These are phyloP conservation scores for Citrullus colocynthis DNA, from an alignment of 306 rosid genomes.

Conservation along the genomic window DNA sequence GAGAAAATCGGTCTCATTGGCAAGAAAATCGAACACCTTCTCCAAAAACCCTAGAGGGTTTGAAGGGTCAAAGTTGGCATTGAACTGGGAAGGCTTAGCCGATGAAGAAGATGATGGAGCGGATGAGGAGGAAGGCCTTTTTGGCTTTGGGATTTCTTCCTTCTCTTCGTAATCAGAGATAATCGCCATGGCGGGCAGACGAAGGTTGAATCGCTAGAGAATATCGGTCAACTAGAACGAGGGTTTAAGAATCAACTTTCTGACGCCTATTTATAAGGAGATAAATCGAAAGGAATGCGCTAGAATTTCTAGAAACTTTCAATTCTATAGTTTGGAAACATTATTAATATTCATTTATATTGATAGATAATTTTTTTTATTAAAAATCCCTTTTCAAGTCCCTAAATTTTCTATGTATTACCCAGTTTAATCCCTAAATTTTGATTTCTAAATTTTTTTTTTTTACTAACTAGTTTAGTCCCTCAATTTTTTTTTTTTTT, in stretches of 20 bases:
- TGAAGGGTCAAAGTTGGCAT: constrained; percentile 43
- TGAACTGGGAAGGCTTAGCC: constrained; percentile 23
- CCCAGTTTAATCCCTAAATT: too few relatives aligned
- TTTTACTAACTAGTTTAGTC: too few relatives aligned
- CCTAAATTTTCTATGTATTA: too few relatives aligned
- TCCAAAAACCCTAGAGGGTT: constrained; percentile 46
- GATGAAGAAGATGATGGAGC: constrained; percentile 17
- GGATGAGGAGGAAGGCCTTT: constrained; percentile 2
- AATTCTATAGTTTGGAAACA: too few relatives aligned
- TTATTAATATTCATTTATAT: too few relatives aligned
- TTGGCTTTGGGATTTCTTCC: constrained; percentile 1
- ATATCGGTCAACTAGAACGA: neutral
- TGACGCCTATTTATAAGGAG: neutral
- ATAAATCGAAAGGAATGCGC: neutral
- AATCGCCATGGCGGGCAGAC: constrained; percentile 38
- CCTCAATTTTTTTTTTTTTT: too few relatives aligned
- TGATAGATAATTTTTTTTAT: too few relatives aligned
- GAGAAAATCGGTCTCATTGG: constrained; percentile 33
- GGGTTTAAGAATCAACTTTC: neutral
- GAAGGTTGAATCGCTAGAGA: neutral
- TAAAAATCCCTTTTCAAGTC: too few relatives aligned
- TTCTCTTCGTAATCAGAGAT: constrained; percentile 56
- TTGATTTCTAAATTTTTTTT: too few relatives aligned
- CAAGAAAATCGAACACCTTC: constrained; percentile 40
- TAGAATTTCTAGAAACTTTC: neutral